phyloP scores from a whole-genome alignment of 2,329 filamentous ascomycete genomes.

The Trichoderma brevicompactum region DNA sequence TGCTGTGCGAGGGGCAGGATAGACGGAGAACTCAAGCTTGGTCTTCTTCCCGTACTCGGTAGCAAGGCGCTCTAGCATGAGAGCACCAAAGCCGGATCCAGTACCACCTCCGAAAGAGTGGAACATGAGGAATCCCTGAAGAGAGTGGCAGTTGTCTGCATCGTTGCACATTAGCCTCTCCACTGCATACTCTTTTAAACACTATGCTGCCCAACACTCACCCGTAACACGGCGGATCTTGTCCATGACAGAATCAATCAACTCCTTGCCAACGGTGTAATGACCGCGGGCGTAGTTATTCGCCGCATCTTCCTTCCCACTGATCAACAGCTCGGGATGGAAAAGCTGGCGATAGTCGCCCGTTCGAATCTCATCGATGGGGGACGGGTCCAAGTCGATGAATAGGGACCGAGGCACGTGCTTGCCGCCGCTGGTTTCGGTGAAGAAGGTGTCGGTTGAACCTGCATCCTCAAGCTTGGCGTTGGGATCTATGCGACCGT shows the following conservation, averaged over 20 bases:
- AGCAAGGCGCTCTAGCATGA: conserved; percentile 73
- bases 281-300: conserved; percentile 79
- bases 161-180: background rate
- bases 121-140: conserved; percentile 76
- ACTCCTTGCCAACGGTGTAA: conserved; percentile 78
- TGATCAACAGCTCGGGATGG: conserved; percentile 73
- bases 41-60: conserved; percentile 77
- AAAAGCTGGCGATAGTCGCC: conserved; percentile 70
- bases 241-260: conserved; percentile 72
- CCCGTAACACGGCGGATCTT: conserved; percentile 71
- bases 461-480: conserved; percentile 62
- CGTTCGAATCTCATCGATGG: conserved; percentile 74
- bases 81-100: conserved; percentile 72
- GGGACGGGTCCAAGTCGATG: conserved; percentile 73
- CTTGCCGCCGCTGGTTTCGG: conserved; percentile 72
- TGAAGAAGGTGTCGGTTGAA: conserved; percentile 75
- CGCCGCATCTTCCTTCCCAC: conserved; percentile 76
- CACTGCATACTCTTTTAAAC: background rate
- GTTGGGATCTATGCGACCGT: conserved; percentile 67
- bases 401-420: conserved; percentile 74
- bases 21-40: conserved; percentile 76
- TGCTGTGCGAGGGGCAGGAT: conserved; percentile 71
- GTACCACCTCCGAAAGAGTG: conserved; percentile 76
- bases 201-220: conserved; percentile 44
- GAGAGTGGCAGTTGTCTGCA: conserved; percentile 71